Evolutionary conservation across 306 rosid genomes (phyloP).

Genomic region (Sechiopsis laciniata): DNA sequence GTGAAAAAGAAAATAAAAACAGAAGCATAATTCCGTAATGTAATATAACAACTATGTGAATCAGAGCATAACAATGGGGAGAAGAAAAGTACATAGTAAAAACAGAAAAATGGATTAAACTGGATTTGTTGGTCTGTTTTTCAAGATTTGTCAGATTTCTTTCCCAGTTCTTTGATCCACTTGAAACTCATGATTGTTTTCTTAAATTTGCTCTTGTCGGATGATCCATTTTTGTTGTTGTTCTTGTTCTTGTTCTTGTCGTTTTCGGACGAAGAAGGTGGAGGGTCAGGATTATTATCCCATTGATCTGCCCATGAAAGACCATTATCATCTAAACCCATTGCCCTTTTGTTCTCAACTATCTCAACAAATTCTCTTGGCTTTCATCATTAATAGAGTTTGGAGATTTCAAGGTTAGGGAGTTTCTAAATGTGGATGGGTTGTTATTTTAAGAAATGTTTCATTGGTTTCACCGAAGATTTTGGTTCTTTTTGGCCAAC

Average conservation of each 20-base stretch:
- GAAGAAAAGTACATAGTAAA: background rate
- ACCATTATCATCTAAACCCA: conserved; percentile 35
- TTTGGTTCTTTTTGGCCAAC: background rate
- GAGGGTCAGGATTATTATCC: conserved; percentile 47
- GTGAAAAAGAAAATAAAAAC: too few relatives aligned
- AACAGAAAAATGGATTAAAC: background rate
- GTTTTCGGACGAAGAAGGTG: conserved; percentile 26
- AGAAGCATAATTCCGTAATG: background rate
- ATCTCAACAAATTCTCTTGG: background rate
- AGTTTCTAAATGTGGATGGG: conserved; percentile 6
- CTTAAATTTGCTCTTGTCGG: conserved; percentile 29
- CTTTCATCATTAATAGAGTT: background rate
- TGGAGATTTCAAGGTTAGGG: background rate
- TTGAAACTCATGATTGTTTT: conserved; percentile 35
- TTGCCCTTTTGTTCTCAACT: background rate
- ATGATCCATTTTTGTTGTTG: conserved; percentile 32
- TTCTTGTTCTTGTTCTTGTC: conserved; percentile 38
- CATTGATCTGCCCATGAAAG: conserved; percentile 64
- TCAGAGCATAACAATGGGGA: background rate
- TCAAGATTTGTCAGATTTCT: conserved; percentile 34
- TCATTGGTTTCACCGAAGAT: background rate
- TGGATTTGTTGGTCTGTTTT: background rate
- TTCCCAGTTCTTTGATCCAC: conserved; percentile 49
- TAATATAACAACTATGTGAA: background rate
- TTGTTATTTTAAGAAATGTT: background rate